Conservation (phyloP, 148 eudicot species). For the Oxyria digyna region DNA sequence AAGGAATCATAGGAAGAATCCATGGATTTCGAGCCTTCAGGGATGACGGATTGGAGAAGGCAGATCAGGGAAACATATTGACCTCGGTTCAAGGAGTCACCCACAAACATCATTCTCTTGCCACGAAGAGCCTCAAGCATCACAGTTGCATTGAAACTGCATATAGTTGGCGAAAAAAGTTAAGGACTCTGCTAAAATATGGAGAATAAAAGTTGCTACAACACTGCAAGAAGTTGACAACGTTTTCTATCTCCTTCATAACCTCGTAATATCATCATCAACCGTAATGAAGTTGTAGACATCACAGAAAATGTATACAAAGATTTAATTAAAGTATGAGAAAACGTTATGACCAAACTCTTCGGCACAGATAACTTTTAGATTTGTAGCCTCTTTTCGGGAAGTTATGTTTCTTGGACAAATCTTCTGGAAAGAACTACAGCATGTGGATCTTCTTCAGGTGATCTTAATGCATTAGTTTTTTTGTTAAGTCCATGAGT, state of each 20-base stretch:
- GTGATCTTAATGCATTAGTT: background rate
- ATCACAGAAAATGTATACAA: background rate
- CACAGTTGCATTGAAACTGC: slow-evolving; percentile 78
- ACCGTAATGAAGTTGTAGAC: background rate
- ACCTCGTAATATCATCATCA: no score
- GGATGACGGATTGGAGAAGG: slow-evolving; percentile 68
- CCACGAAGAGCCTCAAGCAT: slow-evolving; percentile 83
- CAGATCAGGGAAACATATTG: slow-evolving; percentile 75
- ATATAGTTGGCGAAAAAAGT: background rate
- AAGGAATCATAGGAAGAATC: slow-evolving; percentile 39
- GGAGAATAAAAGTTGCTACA: background rate
- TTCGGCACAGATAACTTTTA: background rate
- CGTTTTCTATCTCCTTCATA: background rate
- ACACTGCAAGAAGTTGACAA: background rate
- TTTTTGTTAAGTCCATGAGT: no score
- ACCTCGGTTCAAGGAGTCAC: slow-evolving; percentile 87
- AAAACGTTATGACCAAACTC: background rate
- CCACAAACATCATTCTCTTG: slow-evolving; percentile 82
- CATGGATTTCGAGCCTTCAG: slow-evolving; percentile 64
- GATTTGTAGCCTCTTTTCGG: background rate
- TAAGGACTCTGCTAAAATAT: background rate
- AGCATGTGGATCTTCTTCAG: background rate
- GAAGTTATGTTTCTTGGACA: background rate
- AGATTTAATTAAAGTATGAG: background rate
- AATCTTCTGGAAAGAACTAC: background rate